Percentiles rank a stretch among this genome's conserved stretches.
phyloP scores from a whole-genome alignment of 108 stramenopile species.

The Cylindrotheca fusiformis region DNA sequence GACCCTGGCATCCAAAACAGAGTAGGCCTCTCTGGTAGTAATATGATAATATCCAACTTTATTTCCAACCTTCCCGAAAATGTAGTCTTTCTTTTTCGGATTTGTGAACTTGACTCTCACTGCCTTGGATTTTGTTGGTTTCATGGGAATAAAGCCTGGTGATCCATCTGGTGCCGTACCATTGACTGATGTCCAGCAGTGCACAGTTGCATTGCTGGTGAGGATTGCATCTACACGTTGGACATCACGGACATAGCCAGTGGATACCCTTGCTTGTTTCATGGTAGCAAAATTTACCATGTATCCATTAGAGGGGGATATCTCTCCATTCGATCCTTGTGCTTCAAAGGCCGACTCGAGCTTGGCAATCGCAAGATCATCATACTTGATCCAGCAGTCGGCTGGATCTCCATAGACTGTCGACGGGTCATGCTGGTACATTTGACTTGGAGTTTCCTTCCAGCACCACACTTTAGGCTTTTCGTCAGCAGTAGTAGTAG shows the following conservation, averaged over 20 bases:
- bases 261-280: background rate
- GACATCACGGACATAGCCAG: background rate
- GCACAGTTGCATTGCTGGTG: background rate
- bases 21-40: constrained; percentile 8
- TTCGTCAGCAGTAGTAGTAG: background rate
- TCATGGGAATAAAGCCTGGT: background rate
- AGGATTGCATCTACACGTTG: background rate
- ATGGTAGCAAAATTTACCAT: background rate
- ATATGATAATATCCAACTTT: constrained; percentile 5
- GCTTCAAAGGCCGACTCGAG: constrained; percentile 4
- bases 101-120: constrained; percentile 7
- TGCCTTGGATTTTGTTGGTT: background rate
- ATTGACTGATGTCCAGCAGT: background rate
- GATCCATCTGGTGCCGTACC: background rate
- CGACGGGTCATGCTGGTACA: background rate
- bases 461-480: background rate
- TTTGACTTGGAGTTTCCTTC: background rate
- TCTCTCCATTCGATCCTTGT: background rate
- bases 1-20: too few species aligned
- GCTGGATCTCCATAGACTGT: background rate
- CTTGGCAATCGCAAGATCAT: background rate
- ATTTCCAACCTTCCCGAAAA: background rate
- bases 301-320: background rate
- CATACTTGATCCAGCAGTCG: constrained; percentile 3
- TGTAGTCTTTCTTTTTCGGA: constrained; percentile 12